Conservation (phyloP, 768 basidiomycete genomes). For the Suillus luteus region DNA sequence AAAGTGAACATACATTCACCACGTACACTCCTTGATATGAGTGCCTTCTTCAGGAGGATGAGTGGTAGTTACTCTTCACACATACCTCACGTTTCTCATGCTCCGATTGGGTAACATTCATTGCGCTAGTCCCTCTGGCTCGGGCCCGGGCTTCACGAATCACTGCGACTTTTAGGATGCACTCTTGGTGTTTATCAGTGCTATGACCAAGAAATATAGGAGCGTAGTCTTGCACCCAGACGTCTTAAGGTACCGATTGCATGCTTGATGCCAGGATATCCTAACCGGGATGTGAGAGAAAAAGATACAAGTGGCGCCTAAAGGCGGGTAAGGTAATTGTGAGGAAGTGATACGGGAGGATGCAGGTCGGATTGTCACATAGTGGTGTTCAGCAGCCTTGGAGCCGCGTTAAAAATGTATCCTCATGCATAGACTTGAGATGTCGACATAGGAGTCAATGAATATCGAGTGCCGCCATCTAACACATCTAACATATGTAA, state of each 20-base stretch:
- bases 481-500: no score
- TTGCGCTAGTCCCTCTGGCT: not conserved
- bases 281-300: not conserved
- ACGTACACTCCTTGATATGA: constrained; percentile 14
- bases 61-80: not conserved
- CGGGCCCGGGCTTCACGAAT: not conserved
- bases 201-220: not conserved
- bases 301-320: not conserved
- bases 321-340: not conserved
- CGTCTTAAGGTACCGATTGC: not conserved
- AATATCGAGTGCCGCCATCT: no score
- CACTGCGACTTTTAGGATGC: not conserved
- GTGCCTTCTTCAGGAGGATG: constrained; percentile 1
- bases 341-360: not conserved
- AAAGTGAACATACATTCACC: constrained; percentile 26
- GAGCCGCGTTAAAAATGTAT: not conserved
- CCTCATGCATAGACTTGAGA: not conserved
- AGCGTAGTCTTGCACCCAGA: not conserved
- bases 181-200: not conserved
- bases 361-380: not conserved
- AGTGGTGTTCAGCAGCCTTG: not conserved
- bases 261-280: not conserved
- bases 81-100: not conserved
- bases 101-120: not conserved
- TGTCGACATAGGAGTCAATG: not conserved